phyloP scores from a whole-genome alignment of 257 asterid genomes.

The Nicotiana paniculata region DNA sequence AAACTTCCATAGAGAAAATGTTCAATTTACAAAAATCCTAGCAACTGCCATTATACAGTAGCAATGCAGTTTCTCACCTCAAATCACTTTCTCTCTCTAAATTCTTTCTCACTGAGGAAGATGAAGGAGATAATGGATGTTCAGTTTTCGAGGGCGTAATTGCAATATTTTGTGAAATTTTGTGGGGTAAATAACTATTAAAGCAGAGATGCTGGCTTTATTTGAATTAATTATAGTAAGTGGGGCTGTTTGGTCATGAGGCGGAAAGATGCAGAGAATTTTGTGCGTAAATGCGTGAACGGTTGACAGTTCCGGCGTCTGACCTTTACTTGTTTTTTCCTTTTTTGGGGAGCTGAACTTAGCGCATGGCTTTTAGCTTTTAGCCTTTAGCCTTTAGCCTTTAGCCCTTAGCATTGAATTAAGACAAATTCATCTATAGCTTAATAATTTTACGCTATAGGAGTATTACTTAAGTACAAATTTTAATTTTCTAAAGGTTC shows the following conservation, averaged over 20 bases:
- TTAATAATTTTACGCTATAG: neutral
- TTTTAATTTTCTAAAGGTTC: neutral
- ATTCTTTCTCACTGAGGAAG: slow-evolving; percentile 17
- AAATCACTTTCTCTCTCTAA: slow-evolving; percentile 16
- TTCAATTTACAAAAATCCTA: slow-evolving; percentile 16
- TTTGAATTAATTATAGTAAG: neutral
- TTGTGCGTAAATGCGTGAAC: neutral
- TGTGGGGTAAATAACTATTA: neutral
- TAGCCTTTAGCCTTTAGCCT: no score
- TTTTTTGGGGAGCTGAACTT: neutral
- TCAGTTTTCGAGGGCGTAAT: slow-evolving; percentile 24
- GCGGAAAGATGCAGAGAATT: slow-evolving; percentile 7
- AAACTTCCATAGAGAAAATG: slow-evolving; percentile 58
- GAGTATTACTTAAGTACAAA: neutral
- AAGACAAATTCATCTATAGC: neutral
- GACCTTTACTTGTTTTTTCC: neutral
- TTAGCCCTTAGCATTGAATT: neutral
- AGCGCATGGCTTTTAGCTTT: neutral
- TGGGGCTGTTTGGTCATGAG: neutral
- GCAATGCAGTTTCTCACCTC: neutral
- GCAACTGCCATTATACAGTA: slow-evolving; percentile 34
- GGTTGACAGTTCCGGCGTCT: neutral
- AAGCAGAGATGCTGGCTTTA: neutral
- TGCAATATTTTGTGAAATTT: slow-evolving; percentile 14
- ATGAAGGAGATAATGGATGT: slow-evolving; percentile 18